phyloP scores from a whole-genome alignment of 2,329 filamentous ascomycete genomes.

The Nothophaeocryptopus gaeumannii region DNA sequence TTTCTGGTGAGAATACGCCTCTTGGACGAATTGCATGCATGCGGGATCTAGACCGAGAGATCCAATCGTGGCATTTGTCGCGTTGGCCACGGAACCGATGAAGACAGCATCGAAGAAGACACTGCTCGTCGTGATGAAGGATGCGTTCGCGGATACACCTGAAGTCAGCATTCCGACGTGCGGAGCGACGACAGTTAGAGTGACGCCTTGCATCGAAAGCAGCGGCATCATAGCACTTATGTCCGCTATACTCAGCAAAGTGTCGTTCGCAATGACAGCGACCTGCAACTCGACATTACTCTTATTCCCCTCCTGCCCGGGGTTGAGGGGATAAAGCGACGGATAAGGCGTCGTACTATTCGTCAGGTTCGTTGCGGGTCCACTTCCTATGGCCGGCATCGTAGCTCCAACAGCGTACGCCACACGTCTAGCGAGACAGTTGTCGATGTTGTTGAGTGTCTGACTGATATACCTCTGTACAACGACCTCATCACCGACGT shows the following conservation, averaged over 20 bases:
- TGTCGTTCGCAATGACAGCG: conserved; percentile 21
- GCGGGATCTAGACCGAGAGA: neutral
- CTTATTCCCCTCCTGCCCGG: conserved; percentile 7
- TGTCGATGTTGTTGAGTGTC: conserved; percentile 26
- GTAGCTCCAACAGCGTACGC: conserved; percentile 21
- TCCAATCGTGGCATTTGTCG: neutral
- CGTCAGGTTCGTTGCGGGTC: conserved; percentile 1
- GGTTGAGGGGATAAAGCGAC: conserved; percentile 17
- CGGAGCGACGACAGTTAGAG: conserved; percentile 17
- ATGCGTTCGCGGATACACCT: conserved; percentile 19
- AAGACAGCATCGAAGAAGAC: conserved; percentile 27
- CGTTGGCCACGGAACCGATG: conserved; percentile 8
- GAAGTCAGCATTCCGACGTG: conserved; percentile 15
- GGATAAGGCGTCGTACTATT: conserved; percentile 8
- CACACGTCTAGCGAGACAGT: conserved; percentile 26
- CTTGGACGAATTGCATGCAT: conserved; percentile 12
- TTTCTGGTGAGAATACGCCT: conserved; percentile 23
- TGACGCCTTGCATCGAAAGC: conserved; percentile 13
- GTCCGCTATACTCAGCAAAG: conserved; percentile 12
- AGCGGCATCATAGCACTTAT: conserved; percentile 16
- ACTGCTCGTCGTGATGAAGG: conserved; percentile 18
- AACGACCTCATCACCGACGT: conserved; percentile 20
- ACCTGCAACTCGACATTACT: conserved; percentile 22
- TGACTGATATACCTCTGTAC: conserved; percentile 19
- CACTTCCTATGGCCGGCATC: conserved; percentile 18